phyloP scores from a whole-genome alignment of 2,329 filamentous ascomycete species.

The Xylariomycetidae sp. region DNA sequence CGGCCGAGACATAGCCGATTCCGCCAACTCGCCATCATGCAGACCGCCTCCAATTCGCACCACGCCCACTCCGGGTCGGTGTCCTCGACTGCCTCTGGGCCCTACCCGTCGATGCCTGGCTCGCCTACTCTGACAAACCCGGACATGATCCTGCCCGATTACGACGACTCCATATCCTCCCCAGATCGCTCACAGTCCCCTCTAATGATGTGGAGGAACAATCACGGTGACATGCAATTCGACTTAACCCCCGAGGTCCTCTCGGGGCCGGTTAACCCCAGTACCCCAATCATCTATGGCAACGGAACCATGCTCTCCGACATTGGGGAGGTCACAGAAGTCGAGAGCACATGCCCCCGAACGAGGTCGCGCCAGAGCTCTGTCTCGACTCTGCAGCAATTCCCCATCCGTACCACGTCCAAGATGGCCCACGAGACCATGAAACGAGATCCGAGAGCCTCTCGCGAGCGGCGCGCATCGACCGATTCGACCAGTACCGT shows the following conservation, averaged over 20 bases:
- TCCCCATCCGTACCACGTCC: constrained; percentile 19
- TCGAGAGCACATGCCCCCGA: constrained; percentile 41
- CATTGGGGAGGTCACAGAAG: constrained; percentile 52
- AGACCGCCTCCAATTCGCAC: constrained; percentile 16
- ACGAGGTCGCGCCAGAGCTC: constrained; percentile 31
- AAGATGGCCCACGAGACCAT: constrained; percentile 31
- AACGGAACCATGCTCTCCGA: constrained; percentile 65
- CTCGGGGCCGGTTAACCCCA: constrained; percentile 40
- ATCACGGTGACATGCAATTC: constrained; percentile 36
- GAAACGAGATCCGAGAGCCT: constrained; percentile 29
- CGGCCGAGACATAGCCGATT: constrained; percentile 8
- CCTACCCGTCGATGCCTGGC: constrained; percentile 55
- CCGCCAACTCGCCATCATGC: constrained; percentile 14
- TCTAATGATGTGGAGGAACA: constrained; percentile 46
- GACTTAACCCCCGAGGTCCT: constrained; percentile 35
- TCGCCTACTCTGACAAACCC: constrained; percentile 89
- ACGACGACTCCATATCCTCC: constrained; percentile 51
- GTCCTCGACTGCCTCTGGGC: constrained; percentile 30
- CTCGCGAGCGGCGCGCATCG: constrained; percentile 47
- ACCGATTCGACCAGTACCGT: constrained; percentile 57
- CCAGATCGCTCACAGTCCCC: constrained; percentile 46
- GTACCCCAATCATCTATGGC: constrained; percentile 62
- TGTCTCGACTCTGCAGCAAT: constrained; percentile 27
- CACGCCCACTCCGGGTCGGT: constrained; percentile 13
- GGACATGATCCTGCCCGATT: constrained; percentile 86